These are phyloP conservation scores for Aspergillus haitiensis DNA, from an alignment of 495 filamentous ascomycete genomes.

Conservation along the genomic window DNA sequence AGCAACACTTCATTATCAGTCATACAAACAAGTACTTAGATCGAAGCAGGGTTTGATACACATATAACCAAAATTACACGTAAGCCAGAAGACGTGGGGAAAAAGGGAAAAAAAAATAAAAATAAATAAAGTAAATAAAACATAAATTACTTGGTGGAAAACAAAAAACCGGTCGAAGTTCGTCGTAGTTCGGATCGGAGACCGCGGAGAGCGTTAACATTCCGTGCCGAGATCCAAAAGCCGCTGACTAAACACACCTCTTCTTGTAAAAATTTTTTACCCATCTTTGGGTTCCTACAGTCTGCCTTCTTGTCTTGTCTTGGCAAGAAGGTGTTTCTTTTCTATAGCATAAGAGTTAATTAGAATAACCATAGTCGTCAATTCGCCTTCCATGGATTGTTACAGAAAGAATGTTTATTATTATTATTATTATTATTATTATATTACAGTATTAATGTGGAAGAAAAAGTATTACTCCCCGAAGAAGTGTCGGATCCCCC, in stretches of 20 bases:
- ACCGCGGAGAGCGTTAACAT: constrained; percentile 11
- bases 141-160: no score
- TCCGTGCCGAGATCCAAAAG: constrained; percentile 11
- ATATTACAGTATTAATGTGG: no score
- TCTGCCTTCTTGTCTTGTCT: no score
- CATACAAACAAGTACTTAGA: no score
- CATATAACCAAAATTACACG: no score
- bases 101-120: no score
- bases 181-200: constrained; percentile 13
- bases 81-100: no score
- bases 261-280: neutral
- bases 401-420: neutral
- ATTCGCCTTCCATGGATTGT: neutral
- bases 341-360: neutral
- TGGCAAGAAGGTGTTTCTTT: neutral
- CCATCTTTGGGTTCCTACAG: no score
- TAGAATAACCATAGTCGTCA: neutral
- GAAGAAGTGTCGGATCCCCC: neutral
- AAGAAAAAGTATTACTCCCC: no score
- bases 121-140: no score
- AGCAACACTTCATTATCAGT: no score
- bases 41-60: no score
- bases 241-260: constrained; percentile 7
- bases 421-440: neutral
- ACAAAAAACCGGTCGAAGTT: neutral